phyloP scores from a whole-genome alignment of 228 moss, liverwort and hornwort species.

The Sphagnum magellanicum region DNA sequence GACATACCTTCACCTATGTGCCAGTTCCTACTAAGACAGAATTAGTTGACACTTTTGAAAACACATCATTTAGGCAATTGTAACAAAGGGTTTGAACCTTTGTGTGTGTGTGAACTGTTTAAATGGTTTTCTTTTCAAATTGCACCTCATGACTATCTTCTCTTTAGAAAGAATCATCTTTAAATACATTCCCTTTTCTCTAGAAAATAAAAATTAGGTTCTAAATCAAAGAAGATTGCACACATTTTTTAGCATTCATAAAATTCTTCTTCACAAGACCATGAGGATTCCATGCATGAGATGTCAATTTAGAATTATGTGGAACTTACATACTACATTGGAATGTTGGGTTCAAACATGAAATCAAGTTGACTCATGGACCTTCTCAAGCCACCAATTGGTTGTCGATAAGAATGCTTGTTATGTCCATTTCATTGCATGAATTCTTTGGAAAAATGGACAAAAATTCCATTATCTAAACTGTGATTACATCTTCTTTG shows the following conservation, averaged over 20 bases:
- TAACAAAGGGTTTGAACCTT: conserved; percentile 59
- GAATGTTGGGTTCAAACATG: conserved; percentile 25
- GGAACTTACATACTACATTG: conserved; percentile 26
- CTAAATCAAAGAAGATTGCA: too few relatives aligned
- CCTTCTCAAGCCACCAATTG: conserved; percentile 4
- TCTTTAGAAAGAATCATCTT: too few relatives aligned
- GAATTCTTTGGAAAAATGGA: too few relatives aligned
- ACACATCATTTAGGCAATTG: conserved; percentile 48
- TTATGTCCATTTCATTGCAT: too few relatives aligned
- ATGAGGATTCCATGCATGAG: too few relatives aligned
- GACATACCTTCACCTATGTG: conserved; percentile 44
- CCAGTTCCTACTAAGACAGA: conserved; percentile 32
- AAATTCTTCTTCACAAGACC: too few relatives aligned
- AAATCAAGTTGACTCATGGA: conserved; percentile 29
- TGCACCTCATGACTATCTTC: conserved; percentile 26
- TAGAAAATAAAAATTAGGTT: too few relatives aligned
- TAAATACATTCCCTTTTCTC: too few relatives aligned
- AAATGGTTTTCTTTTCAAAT: conserved; percentile 74
- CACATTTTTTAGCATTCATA: too few relatives aligned
- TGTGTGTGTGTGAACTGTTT: conserved; percentile 81
- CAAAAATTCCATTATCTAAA: conserved; percentile 34
- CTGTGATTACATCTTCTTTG: conserved; percentile 30
- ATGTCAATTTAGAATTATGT: too few relatives aligned
- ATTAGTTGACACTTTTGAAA: conserved; percentile 31
- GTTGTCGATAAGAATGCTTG: too few relatives aligned